Evolutionary conservation across 768 basidiomycete species (phyloP).

Genomic region (Macrolepiota dolichaula): DNA sequence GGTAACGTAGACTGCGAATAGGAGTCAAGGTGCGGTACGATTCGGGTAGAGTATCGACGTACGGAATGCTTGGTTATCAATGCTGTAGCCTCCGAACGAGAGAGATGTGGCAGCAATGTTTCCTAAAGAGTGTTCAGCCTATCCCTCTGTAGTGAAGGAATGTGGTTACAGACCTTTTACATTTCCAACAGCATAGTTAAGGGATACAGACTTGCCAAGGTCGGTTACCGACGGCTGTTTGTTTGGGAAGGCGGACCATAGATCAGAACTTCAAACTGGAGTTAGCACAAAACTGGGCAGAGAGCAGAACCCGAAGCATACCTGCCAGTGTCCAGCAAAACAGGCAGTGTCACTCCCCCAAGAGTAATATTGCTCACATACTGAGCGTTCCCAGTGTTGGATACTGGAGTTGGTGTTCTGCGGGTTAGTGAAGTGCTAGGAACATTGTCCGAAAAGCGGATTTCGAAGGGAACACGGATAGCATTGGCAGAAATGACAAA

Average conservation of each 20-base stretch:
- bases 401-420: slow-evolving; percentile 40
- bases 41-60: slow-evolving; percentile 20
- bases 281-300: background rate
- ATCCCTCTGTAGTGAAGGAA: background rate
- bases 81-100: slow-evolving; percentile 51
- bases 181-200: slow-evolving; percentile 68
- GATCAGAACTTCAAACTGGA: slow-evolving; percentile 52
- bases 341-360: background rate
- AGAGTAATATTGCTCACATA: slow-evolving; percentile 40
- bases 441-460: slow-evolving; percentile 24
- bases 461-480: slow-evolving; percentile 35
- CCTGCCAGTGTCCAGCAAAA: slow-evolving; percentile 71
- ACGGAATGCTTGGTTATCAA: slow-evolving; percentile 69
- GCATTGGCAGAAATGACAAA: slow-evolving; percentile 35
- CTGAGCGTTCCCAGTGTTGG: slow-evolving; percentile 68
- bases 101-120: slow-evolving; percentile 51
- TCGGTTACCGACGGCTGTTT: slow-evolving; percentile 47
- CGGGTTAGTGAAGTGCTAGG: slow-evolving; percentile 24
- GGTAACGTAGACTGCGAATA: slow-evolving; percentile 53
- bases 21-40: background rate
- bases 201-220: slow-evolving; percentile 50
- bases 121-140: slow-evolving; percentile 32
- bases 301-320: slow-evolving; percentile 21
- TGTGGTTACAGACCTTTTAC: slow-evolving; percentile 45
- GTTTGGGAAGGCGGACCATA: slow-evolving; percentile 61